phyloP scores from a whole-genome alignment of 495 filamentous ascomycete species.

The Geoglossum glabrum region DNA sequence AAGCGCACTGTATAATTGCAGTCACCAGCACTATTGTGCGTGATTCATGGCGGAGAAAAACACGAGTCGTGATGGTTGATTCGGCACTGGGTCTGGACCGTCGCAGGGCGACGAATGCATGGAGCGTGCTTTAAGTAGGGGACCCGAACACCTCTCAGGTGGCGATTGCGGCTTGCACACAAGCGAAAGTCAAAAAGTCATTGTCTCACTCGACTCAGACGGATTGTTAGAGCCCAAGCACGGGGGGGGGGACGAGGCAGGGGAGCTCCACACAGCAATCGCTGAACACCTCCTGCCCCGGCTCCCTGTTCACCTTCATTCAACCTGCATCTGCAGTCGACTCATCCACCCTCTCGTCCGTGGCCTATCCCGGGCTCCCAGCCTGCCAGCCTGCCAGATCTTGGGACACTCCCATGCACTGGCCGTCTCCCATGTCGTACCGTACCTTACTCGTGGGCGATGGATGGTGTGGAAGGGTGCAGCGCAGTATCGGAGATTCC shows the following conservation, averaged over 20 bases:
- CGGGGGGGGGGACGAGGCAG: neutral
- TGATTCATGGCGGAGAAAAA: neutral
- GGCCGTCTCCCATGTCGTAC: too few species aligned
- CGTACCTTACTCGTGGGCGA: neutral
- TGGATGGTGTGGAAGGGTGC: neutral
- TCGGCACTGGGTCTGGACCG: neutral
- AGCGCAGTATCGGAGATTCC: neutral
- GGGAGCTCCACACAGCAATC: neutral
- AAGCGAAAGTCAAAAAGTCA: neutral
- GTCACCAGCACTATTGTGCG: neutral
- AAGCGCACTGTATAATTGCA: neutral
- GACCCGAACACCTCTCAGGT: neutral
- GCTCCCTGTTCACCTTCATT: neutral
- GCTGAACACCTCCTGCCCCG: too few species aligned
- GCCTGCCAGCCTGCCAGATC: too few species aligned
- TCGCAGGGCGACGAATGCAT: neutral
- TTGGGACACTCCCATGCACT: too few species aligned
- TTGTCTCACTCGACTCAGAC: neutral
- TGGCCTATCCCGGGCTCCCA: neutral
- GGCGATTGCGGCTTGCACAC: slow-evolving; percentile 1
- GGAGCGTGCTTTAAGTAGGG: slow-evolving; percentile 1
- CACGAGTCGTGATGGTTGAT: neutral
- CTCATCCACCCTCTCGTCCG: neutral
- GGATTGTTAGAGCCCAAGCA: neutral
- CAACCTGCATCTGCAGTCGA: neutral